Evolutionary conservation across 257 asterid species (phyloP).

Genomic region (Schizonepeta tenuifolia): DNA sequence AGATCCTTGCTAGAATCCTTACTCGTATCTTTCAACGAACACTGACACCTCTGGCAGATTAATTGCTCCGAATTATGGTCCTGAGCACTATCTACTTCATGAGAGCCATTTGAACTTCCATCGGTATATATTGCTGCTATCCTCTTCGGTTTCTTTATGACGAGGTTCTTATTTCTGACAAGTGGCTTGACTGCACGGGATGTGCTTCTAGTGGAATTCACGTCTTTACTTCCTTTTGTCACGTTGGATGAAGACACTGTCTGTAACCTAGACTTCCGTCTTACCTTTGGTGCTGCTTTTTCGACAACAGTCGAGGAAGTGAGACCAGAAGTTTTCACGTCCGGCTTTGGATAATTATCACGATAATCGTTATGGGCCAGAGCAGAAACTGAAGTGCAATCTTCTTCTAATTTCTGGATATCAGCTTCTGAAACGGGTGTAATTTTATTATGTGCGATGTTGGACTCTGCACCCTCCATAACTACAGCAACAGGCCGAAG

Average conservation of each 20-base stretch:
- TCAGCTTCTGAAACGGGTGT: conserved; percentile 34
- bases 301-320: conserved; percentile 44
- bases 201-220: conserved; percentile 48
- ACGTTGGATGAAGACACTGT: conserved; percentile 51
- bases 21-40: conserved; percentile 55
- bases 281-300: conserved; percentile 57
- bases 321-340: conserved; percentile 33
- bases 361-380: conserved; percentile 22
- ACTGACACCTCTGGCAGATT: conserved; percentile 85
- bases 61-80: conserved; percentile 43
- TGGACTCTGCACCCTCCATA: conserved; percentile 29
- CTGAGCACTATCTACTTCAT: conserved; percentile 34
- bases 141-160: conserved; percentile 60
- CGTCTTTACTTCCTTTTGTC: conserved; percentile 54
- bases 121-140: conserved; percentile 38
- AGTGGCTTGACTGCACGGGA: conserved; percentile 65
- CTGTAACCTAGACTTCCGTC: conserved; percentile 64
- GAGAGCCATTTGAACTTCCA: conserved; percentile 31
- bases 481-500: conserved; percentile 7
- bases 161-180: conserved; percentile 55
- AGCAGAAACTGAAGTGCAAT: conserved; percentile 29
- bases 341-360: conserved; percentile 35
- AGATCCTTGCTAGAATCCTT: conserved; percentile 42
- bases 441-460: conserved; percentile 26
- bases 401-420: conserved; percentile 40